Evolutionary conservation across 805 yeast genomes (phyloP), one percentile per base, ranked within the genome.

Genomic region (Ogataea pilisensis): DNA sequence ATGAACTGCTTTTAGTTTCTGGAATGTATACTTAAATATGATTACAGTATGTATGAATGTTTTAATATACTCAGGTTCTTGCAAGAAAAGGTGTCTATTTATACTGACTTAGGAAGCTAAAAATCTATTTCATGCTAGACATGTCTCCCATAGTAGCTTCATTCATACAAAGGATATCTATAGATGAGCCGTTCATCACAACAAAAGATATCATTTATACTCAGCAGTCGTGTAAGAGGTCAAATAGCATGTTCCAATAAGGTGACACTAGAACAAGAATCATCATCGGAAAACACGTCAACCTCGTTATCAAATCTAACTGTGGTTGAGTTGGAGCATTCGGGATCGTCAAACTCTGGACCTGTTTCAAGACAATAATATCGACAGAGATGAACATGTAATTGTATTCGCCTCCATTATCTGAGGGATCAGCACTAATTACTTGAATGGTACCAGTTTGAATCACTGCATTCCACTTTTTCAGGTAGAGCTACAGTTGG

Each of bases 331-430:
- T 58, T 60, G 6, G 57, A 22, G 37, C 64, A 60, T 45, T 58
- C 61, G 31, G 46, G 22, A 24, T 54, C 59, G 37, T 57, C 46
- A 31, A 33, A 60, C 3, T 14, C 19, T 17, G 57, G 58, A 22
- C 63, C 63, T 20, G 53, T 51, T 8, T 50, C 40, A 31, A 42
- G 36, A 60, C 52, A 16, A 45, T 38, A 31, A 60, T 49, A 43
- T 59, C 64, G 14, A 60, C 49, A 47, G 63, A 60, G 41, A 59
- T 59, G 45, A 51, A 58, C 55, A 58, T 56, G 42, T 44, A 50
- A 1, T 43, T 49, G 39, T 49, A 54, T 22, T 44, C 51, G 8
- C 51, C 53, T 6, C 42, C 40, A 5, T 34, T 33, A 6, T 45
- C 53, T 8, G 47, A 38, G 2, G 51, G 39, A 32, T 51, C 53